Base-by-base conservation (phyloP, 2,329 filamentous ascomycete species). In the Fusarium piperis region DNA sequence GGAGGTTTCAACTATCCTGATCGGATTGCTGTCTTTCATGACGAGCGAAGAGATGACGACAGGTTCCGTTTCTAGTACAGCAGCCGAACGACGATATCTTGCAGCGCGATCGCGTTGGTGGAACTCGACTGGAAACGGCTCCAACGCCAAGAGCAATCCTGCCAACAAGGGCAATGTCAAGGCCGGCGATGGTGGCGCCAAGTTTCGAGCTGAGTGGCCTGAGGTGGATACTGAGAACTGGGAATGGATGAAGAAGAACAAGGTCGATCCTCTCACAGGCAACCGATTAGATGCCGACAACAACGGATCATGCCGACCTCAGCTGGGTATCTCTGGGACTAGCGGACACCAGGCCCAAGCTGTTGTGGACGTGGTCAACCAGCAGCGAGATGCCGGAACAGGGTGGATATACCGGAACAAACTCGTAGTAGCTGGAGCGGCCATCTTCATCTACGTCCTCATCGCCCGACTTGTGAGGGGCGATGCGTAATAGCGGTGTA, bases 31-130 rank as follows among this genome's bases (percentile, higher is more conserved):
- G 70, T 97, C 93, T 39, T 99, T 99, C 83, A 99, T 99, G 96
- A 98, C 95, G 3, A 94, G 93, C 73, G 95, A 99, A 79, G 96
- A 99, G 84, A 98, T 98, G 93, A 99, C 96, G 0, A 98, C 96
- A 0, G 96, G 96, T 3, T 95, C 92, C 32, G 90, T 99, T 32
- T 91, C 92, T 7, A 93, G 91, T 18, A 92, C 90, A 0, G 89
- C 93, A 56, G 85, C 88, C 4, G 95, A 98, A 85, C 90, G 95
- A 68, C 92, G 90, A 80, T 88, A 92, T 76, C 90, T 94, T 56
- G 94, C 96, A 0, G 87, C 88, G 26, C 88, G 93, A 69, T 93
- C 94, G 16, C 87, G 93, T 61, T 99, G 96, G 96, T 98, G 95
- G 95, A 99, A 99, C 83, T 93, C 91, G 35, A 98, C 95, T 0